A percentile compares a stretch with the other conserved stretches of the same genome.
These are phyloP conservation scores for Xylaria sp. DNA, from an alignment of 2,329 filamentous ascomycete genomes.

Conservation along the genomic window DNA sequence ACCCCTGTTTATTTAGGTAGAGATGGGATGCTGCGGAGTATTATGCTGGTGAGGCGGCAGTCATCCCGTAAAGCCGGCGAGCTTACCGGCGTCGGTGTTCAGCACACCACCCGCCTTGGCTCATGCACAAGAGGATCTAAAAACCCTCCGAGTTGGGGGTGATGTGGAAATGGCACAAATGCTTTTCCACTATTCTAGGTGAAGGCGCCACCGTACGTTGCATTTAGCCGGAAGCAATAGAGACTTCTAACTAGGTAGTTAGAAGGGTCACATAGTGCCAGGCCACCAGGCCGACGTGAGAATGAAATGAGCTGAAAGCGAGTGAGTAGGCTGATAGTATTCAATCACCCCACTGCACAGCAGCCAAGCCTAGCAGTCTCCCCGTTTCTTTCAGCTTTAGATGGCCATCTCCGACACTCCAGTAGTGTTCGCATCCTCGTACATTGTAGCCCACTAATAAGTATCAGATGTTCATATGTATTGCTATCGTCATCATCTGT, in stretches of 20 bases:
- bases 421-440: not conserved
- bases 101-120: constrained; percentile 9
- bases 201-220: constrained; percentile 1
- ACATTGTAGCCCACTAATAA: too few relatives aligned
- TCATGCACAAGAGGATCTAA: not conserved
- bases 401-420: not conserved
- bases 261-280: not conserved
- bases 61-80: constrained; percentile 25
- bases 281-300: not conserved
- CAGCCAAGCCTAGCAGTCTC: not conserved
- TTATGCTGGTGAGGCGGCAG: constrained; percentile 18
- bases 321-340: not conserved
- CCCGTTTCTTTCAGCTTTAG: not conserved
- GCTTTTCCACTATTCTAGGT: not conserved
- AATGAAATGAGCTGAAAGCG: not conserved
- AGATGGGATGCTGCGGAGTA: not conserved
- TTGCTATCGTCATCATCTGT: too few relatives aligned
- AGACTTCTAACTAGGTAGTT: not conserved
- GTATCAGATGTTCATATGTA: too few relatives aligned
- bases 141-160: not conserved
- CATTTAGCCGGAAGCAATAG: constrained; percentile 9
- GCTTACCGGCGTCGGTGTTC: constrained; percentile 6
- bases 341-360: not conserved
- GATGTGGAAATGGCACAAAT: too few relatives aligned
- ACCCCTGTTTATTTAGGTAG: not conserved